Conservation (phyloP, 176 grass and related monocot genomes). For the Juncus inflexus region DNA sequence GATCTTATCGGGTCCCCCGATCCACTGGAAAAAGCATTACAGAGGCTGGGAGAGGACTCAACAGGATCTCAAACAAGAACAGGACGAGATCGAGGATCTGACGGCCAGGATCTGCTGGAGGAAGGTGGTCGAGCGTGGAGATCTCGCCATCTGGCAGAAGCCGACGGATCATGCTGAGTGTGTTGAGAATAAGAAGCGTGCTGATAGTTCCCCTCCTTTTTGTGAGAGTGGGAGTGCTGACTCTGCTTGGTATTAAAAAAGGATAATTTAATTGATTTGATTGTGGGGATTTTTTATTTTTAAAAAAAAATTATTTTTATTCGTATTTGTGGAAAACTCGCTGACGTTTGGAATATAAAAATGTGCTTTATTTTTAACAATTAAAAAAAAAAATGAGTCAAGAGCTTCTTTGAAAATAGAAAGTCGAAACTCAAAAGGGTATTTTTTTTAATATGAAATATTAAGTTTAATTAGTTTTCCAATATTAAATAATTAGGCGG, state of each 20-base stretch:
- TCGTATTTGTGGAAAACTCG: neutral
- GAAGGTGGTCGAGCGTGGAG: slow-evolving; percentile 75
- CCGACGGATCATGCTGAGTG: no score
- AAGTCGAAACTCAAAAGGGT: no score
- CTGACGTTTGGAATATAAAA: neutral
- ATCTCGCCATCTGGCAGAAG: slow-evolving; percentile 93
- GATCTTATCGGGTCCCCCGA: slow-evolving; percentile 84
- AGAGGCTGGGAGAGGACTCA: slow-evolving; percentile 84
- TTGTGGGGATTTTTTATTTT: no score
- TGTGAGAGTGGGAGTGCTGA: slow-evolving; percentile 52
- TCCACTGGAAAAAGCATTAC: slow-evolving; percentile 69
- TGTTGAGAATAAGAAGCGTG: no score
- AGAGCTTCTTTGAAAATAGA: no score
- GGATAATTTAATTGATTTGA: no score
- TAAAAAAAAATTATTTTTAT: no score
- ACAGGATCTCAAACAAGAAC: slow-evolving; percentile 79
- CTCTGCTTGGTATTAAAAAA: slow-evolving; percentile 79
- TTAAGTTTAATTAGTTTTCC: no score
- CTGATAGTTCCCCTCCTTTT: slow-evolving; percentile 29
- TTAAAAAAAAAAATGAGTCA: no score
- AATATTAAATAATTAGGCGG: no score
- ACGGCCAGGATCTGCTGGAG: slow-evolving; percentile 74
- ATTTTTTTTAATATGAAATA: no score
- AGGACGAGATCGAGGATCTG: slow-evolving; percentile 76
- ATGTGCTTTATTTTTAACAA: no score